Evolutionary conservation across 176 grass and related monocot genomes (phyloP).

Genomic region (Ampelocalamus luodianensis): DNA sequence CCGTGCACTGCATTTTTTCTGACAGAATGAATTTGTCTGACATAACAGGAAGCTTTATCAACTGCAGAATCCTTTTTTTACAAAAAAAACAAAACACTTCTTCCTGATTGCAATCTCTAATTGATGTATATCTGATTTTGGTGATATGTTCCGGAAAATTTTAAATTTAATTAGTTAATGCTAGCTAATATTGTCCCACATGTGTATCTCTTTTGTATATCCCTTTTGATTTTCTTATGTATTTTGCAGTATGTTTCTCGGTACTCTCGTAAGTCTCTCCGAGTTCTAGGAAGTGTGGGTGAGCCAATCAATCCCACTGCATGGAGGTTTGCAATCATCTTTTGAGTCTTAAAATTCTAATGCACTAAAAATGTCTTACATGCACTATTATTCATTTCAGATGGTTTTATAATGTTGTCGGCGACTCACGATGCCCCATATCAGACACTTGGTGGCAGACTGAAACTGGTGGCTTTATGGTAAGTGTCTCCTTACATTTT

Average conservation of each 20-base stretch:
- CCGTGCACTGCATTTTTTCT: not conserved
- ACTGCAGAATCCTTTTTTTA: not conserved
- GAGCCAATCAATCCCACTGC: slow-evolving; percentile 98
- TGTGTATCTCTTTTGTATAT: slow-evolving; percentile 17
- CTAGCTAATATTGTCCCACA: not conserved
- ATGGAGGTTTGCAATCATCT: slow-evolving; percentile 77
- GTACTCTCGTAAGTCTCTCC: slow-evolving; percentile 91
- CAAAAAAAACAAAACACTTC: slow-evolving; percentile 2
- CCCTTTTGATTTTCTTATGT: slow-evolving; percentile 31
- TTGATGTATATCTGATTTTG: slow-evolving; percentile 14
- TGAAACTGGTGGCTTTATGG: slow-evolving; percentile 99
- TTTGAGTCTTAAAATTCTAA: slow-evolving; percentile 9
- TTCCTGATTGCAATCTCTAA: slow-evolving; percentile 21
- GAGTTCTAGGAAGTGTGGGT: slow-evolving; percentile 97
- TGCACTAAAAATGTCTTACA: slow-evolving; percentile 32
- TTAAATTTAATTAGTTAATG: not conserved
- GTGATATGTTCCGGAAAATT: not conserved
- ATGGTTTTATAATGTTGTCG: slow-evolving; percentile 93
- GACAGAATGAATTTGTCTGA: not conserved
- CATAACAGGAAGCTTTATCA: slow-evolving; percentile 5
- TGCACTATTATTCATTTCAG: slow-evolving; percentile 51
- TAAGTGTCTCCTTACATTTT: slow-evolving; percentile 44
- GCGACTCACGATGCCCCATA: slow-evolving; percentile 85
- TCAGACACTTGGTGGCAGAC: slow-evolving; percentile 99
- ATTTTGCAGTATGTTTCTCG: slow-evolving; percentile 78